Evolutionary conservation across 768 basidiomycete genomes (phyloP).

Genomic region (Tylopilus sp.): DNA sequence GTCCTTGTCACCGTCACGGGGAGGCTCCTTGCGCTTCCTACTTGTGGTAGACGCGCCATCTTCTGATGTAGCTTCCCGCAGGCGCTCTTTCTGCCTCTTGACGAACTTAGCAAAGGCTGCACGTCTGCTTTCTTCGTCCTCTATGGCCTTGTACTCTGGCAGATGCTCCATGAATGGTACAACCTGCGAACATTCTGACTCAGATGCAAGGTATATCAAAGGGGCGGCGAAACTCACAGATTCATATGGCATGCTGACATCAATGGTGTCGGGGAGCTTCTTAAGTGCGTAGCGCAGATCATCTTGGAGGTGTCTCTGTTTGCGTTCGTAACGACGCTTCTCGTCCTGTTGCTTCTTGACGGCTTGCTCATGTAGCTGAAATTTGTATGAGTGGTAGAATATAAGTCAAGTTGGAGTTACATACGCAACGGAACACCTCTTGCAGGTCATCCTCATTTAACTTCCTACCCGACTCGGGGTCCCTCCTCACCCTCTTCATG

Average conservation of each 20-base stretch:
- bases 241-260: constrained; percentile 73
- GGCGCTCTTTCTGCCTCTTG: constrained; percentile 88
- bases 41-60: constrained; percentile 80
- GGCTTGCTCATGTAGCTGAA: constrained; percentile 68
- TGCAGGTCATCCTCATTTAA: constrained; percentile 52
- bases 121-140: constrained; percentile 81
- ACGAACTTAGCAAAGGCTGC: constrained; percentile 85
- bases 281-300: constrained; percentile 94
- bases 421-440: constrained; percentile 61
- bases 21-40: constrained; percentile 75
- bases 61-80: constrained; percentile 74
- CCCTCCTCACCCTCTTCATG: constrained; percentile 48
- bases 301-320: constrained; percentile 85
- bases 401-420: constrained; percentile 18
- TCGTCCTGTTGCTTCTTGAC: constrained; percentile 81
- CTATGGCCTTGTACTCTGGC: constrained; percentile 81
- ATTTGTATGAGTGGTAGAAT: constrained; percentile 6
- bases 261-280: constrained; percentile 80
- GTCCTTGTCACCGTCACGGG: constrained; percentile 46
- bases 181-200: constrained; percentile 41
- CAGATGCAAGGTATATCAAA: not conserved
- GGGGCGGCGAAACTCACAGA: constrained; percentile 49
- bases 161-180: constrained; percentile 77
- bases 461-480: constrained; percentile 48
- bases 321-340: constrained; percentile 79